phyloP scores from a whole-genome alignment of 179 eudicot species.

The Beta lomatogona region DNA sequence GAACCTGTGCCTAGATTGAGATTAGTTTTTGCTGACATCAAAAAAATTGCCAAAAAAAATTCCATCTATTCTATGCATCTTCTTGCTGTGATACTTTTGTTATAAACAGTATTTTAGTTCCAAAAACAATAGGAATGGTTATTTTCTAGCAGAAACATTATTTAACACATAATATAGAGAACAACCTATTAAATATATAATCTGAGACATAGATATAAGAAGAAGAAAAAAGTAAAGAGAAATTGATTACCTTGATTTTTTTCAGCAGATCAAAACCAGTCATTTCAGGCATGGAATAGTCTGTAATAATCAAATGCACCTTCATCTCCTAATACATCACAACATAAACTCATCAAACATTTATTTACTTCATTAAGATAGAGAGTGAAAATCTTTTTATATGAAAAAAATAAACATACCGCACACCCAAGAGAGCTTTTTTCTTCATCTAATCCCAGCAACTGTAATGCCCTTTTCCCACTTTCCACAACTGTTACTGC shows the following conservation, averaged over 20 bases:
- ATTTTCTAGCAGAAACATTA: too few species aligned
- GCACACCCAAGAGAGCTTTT: conserved; percentile 28
- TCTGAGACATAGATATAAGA: background rate
- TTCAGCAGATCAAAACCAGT: conserved; percentile 83
- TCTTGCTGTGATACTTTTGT: background rate
- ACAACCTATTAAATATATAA: too few species aligned
- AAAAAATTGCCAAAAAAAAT: background rate
- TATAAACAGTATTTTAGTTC: background rate
- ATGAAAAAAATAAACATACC: conserved; percentile 31
- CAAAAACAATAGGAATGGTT: background rate
- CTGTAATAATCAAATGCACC: conserved; percentile 78
- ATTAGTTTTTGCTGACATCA: background rate
- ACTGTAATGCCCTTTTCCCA: conserved; percentile 60
- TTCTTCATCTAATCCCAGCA: conserved; percentile 58
- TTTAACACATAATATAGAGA: too few species aligned
- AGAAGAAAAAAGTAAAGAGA: background rate
- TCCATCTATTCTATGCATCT: background rate
- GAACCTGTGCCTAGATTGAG: background rate
- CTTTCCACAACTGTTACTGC: conserved; percentile 66
- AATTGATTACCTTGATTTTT: conserved; percentile 66
- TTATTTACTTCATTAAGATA: background rate
- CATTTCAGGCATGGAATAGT: conserved; percentile 91
- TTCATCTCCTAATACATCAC: conserved; percentile 46
- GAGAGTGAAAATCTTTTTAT: too few species aligned
- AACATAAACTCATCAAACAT: conserved; percentile 9